Evolutionary conservation across 441 rosid species (phyloP).

Genomic region (Flueggea neowawraea): DNA sequence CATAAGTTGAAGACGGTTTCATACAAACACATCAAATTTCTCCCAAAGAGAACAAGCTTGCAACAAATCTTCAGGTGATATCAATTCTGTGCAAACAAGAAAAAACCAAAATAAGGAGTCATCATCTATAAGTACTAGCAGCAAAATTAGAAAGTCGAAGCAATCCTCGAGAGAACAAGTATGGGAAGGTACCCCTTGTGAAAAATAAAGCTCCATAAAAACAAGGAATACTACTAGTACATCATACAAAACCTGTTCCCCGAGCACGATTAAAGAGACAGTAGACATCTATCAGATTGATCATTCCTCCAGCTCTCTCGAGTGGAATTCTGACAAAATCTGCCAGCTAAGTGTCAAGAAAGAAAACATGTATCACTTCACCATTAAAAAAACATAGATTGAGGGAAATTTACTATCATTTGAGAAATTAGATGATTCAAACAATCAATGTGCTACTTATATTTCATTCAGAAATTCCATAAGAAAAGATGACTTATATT

Average conservation of each 20-base stretch:
- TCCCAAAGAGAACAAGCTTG: constrained; percentile 96
- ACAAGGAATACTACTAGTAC: constrained; percentile 5
- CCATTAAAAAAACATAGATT: background rate
- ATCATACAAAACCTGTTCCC: constrained; percentile 71
- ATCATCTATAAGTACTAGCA: background rate
- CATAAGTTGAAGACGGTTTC: constrained; percentile 13
- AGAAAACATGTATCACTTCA: constrained; percentile 6
- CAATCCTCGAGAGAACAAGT: background rate
- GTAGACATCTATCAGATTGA: constrained; percentile 88
- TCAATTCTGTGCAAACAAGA: constrained; percentile 51
- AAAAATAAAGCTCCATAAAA: background rate
- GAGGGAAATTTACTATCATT: too few species aligned
- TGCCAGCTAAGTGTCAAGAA: constrained; percentile 64
- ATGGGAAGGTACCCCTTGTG: background rate
- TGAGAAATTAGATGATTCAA: background rate
- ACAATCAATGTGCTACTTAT: too few species aligned
- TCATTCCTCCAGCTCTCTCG: constrained; percentile 93
- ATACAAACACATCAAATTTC: constrained; percentile 91
- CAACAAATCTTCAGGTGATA: constrained; percentile 92
- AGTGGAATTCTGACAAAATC: constrained; percentile 88
- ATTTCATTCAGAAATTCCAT: too few species aligned
- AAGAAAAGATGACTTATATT: too few species aligned
- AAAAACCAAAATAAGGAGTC: background rate
- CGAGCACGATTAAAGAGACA: constrained; percentile 97
- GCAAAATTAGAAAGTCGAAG: background rate